These are phyloP conservation scores for Acrodontium crateriforme DNA, from an alignment of 2,329 filamentous ascomycete species.

Conservation along the genomic window DNA sequence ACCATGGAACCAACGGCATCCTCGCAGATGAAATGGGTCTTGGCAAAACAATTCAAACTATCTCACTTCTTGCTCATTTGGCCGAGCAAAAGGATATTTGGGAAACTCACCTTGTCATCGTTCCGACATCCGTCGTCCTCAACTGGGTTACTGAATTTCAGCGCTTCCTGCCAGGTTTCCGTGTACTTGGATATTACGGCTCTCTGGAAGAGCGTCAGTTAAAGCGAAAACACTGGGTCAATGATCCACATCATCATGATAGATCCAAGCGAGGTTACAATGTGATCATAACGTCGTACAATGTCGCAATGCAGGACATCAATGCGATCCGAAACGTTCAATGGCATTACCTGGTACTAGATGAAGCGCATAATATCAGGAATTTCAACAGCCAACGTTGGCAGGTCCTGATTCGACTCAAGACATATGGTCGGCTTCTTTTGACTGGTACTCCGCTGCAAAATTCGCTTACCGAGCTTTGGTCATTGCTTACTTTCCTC, in stretches of 20 bases:
- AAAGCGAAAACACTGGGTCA: conserved; percentile 86
- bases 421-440: conserved; percentile 72
- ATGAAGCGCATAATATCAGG: conserved; percentile 99
- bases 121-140: conserved; percentile 94
- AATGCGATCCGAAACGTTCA: conserved; percentile 81
- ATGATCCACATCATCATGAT: conserved; percentile 48
- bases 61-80: conserved; percentile 80
- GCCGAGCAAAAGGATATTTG: conserved; percentile 82
- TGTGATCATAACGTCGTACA: conserved; percentile 94
- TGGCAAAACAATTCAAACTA: conserved; percentile 96
- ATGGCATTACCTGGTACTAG: conserved; percentile 97
- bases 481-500: conserved; percentile 92
- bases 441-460: conserved; percentile 91
- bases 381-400: conserved; percentile 97
- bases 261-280: conserved; percentile 97
- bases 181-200: conserved; percentile 94
- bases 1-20: conserved; percentile 87
- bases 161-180: conserved; percentile 96
- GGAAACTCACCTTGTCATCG: conserved; percentile 91
- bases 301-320: conserved; percentile 86
- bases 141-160: conserved; percentile 99
- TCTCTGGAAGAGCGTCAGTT: conserved; percentile 80
- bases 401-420: conserved; percentile 89
- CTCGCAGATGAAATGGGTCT: conserved; percentile 97
- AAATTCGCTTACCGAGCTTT: conserved; percentile 91